Evolutionary conservation across 345 rosid species (phyloP).

Genomic region (Salix suchowensis): DNA sequence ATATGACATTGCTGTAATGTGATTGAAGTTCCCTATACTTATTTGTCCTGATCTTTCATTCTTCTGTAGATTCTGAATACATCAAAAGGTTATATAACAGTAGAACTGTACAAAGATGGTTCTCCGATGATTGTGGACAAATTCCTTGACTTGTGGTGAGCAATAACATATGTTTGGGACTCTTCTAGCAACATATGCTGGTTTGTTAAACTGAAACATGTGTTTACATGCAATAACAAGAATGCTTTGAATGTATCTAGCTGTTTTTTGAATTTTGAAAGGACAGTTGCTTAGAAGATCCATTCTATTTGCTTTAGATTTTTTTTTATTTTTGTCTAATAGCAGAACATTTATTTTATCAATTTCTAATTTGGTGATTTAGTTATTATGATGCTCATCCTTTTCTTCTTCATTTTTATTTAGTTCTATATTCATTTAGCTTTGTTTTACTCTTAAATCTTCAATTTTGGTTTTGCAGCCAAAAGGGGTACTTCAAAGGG

Average conservation of each 20-base stretch:
- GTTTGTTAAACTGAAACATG: not conserved
- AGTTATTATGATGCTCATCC: not conserved
- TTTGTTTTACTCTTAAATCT: not conserved
- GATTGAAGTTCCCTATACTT: not conserved
- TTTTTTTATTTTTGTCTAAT: not conserved
- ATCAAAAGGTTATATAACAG: slow-evolving; percentile 62
- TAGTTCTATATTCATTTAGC: not conserved
- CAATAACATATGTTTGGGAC: not conserved
- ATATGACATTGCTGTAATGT: not conserved
- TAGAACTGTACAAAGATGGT: slow-evolving; percentile 66
- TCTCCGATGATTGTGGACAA: slow-evolving; percentile 76
- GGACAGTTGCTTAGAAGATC: not conserved
- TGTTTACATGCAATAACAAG: not conserved
- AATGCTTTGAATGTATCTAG: not conserved
- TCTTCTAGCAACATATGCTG: not conserved
- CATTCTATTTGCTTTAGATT: not conserved
- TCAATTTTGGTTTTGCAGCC: slow-evolving; percentile 47
- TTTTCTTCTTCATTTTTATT: not conserved
- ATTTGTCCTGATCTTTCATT: slow-evolving; percentile 6
- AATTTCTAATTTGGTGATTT: not conserved
- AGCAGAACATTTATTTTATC: not conserved
- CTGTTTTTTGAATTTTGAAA: too few species aligned
- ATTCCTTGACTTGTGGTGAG: slow-evolving; percentile 71
- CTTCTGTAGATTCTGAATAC: slow-evolving; percentile 62
- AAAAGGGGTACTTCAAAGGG: slow-evolving; percentile 74